Conservation (phyloP, 139 green algal species). For the Coelastrella sp. region DNA sequence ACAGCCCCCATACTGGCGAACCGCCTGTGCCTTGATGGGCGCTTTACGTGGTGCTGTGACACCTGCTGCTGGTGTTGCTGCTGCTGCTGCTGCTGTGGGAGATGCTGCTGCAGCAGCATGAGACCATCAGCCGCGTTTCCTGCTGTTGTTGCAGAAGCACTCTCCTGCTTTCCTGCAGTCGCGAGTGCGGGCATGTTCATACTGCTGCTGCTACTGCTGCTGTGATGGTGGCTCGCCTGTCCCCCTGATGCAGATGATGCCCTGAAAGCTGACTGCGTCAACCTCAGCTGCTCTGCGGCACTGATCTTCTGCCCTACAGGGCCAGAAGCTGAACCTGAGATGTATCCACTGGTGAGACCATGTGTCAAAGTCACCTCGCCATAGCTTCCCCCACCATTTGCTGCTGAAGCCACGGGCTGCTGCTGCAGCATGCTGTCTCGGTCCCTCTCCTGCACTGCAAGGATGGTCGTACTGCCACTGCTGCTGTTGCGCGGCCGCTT, state of each 20-base stretch:
- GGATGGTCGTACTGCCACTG: not conserved
- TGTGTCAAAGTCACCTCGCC: not conserved
- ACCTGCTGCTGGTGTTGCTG: not conserved
- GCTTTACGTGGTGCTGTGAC: not conserved
- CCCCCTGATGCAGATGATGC: not conserved
- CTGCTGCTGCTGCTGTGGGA: not conserved
- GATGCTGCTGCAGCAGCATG: no score
- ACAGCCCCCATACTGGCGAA: slow-evolving; percentile 37
- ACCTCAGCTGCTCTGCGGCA: slow-evolving; percentile 25
- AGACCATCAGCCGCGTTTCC: no score
- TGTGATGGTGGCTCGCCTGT: not conserved
- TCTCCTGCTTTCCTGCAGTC: not conserved
- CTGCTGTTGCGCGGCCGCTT: slow-evolving; percentile 21
- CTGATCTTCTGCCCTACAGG: slow-evolving; percentile 10
- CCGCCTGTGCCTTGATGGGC: slow-evolving; percentile 4
- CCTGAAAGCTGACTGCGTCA: not conserved
- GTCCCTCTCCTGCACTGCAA: not conserved
- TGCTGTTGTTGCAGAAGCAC: not conserved
- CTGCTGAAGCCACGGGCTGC: not conserved
- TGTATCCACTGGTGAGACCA: not conserved
- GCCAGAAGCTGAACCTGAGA: not conserved
- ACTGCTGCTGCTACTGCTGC: slow-evolving; percentile 17
- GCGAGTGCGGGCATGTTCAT: not conserved
- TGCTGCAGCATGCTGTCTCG: not conserved
- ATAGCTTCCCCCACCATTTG: not conserved